Percentiles rank a stretch among this genome's conserved stretches.
Evolutionary conservation across 2,329 filamentous ascomycete genomes (phyloP).

Genomic region (Thielaviopsis musarum): DNA sequence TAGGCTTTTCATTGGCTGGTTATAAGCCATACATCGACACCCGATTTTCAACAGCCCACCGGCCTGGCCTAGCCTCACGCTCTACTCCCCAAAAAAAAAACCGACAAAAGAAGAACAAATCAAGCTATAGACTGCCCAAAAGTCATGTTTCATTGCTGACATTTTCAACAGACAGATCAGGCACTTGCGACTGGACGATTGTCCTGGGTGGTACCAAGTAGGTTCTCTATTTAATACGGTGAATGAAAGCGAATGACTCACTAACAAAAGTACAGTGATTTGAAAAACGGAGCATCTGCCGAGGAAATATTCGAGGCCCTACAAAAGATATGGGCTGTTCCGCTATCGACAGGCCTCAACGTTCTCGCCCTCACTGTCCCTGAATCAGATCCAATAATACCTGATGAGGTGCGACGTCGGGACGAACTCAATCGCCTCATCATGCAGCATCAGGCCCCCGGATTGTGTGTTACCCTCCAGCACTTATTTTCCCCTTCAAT

Average conservation of each 20-base stretch:
- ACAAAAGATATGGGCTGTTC: constrained; percentile 31
- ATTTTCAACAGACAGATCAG: constrained; percentile 12
- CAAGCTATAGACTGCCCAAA: no score
- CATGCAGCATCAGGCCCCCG: constrained; percentile 27
- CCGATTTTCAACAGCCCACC: no score
- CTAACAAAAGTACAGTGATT: constrained; percentile 24
- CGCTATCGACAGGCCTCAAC: constrained; percentile 31
- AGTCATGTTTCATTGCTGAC: no score
- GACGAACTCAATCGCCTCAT: constrained; percentile 36
- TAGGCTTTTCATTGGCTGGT: no score
- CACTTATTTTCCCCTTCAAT: no score
- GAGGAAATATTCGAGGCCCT: constrained; percentile 32
- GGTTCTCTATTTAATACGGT: constrained; percentile 11
- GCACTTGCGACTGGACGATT: constrained; percentile 41
- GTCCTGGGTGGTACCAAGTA: constrained; percentile 49
- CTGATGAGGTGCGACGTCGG: constrained; percentile 21
- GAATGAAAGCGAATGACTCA: no score
- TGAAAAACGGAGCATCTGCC: constrained; percentile 24
- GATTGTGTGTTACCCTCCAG: constrained; percentile 27
- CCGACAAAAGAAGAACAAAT: no score
- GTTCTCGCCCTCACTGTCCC: constrained; percentile 48
- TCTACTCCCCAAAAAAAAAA: no score
- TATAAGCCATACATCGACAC: no score
- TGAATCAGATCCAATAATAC: constrained; percentile 24
- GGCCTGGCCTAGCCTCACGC: no score